Base-by-base conservation (phyloP, 1,284 basidiomycete genomes). In the Trichosporon ovoides region DNA sequence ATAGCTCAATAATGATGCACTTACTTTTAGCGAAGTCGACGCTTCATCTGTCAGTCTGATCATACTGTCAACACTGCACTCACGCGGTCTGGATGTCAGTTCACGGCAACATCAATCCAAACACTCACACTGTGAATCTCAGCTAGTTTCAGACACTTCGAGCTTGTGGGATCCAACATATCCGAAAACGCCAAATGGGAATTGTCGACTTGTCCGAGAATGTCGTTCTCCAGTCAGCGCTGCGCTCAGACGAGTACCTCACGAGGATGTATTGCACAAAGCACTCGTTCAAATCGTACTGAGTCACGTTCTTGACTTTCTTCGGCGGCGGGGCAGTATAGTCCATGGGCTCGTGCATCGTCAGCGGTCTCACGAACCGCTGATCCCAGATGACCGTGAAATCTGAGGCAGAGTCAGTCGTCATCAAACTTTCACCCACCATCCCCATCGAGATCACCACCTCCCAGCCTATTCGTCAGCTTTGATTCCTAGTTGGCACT, bases 11-110 rank as follows among this genome's bases (percentile, higher is more conserved):
- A 2, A 1, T 16, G 14, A 16, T 13, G 14, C 9, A 34, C 70
- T 62, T 28, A 74, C 73, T 77, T 59, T 78, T 78, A 16, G 77
- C 73, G 57, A 77, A 78, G 59, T 78, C 77, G 22, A 78, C 77
- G 11, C 60, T 63, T 40, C n/a, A 31, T 5, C 4, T 5, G 28
- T 31, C 28, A 31, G 28, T 31, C 28, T 31, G 5, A 31, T 4
- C 28, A 5, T 55, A 20, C 19, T 28, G 58, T 53, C 52, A 62
- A 18, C 55, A 35, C 19, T 16, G 4, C 14, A 61, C 65, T 51
- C 56, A 73, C 70, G 72, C 72, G 22, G 67, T 72, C 71, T 73
- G 57, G 7, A 22, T 28, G 60, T 68, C 58, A 70, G 68, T 53
- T 7, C 7, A 31, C 0, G 4, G 16, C 1, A 13, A 7, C 20